phyloP scores from a whole-genome alignment of 2,329 filamentous ascomycete genomes.

The Dactylellina cionopaga region DNA sequence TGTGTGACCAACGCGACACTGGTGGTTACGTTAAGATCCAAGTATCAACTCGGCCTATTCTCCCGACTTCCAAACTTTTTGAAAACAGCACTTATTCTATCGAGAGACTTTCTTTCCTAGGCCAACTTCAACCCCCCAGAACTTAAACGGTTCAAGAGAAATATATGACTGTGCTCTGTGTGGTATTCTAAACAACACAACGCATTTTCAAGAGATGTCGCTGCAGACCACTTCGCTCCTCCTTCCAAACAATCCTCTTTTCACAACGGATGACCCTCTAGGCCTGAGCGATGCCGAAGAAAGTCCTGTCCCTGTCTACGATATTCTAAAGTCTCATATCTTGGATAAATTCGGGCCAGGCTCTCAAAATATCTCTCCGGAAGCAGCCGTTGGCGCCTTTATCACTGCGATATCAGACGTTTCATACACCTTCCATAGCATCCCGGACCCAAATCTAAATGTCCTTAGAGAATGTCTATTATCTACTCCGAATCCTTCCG shows the following conservation, averaged over 20 bases:
- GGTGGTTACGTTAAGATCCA: no score
- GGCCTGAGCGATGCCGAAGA: conserved; percentile 25
- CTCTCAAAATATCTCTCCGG: background rate
- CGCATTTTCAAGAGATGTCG: conserved; percentile 2
- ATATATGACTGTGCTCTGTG: no score
- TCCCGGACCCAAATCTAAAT: conserved; percentile 34
- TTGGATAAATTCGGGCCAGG: conserved; percentile 5
- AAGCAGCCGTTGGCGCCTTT: conserved; percentile 5
- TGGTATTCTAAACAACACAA: conserved; percentile 46
- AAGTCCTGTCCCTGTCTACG: conserved; percentile 8
- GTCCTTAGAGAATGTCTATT: conserved; percentile 22
- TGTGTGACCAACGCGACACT: no score
- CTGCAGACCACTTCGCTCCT: background rate
- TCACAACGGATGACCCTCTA: conserved; percentile 39
- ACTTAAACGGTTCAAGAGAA: no score
- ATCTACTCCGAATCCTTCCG: background rate
- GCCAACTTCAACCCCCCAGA: no score
- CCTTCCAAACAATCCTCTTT: conserved; percentile 27
- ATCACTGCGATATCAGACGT: conserved; percentile 35
- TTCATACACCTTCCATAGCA: conserved; percentile 34
- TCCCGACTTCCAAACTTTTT: no score
- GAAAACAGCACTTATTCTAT: no score
- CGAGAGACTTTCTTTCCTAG: no score
- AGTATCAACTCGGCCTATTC: no score
- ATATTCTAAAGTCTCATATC: conserved; percentile 33